Percentiles rank a stretch among this genome's conserved stretches.
phyloP scores from a whole-genome alignment of 495 filamentous ascomycete species.

The Penicillium lividum region DNA sequence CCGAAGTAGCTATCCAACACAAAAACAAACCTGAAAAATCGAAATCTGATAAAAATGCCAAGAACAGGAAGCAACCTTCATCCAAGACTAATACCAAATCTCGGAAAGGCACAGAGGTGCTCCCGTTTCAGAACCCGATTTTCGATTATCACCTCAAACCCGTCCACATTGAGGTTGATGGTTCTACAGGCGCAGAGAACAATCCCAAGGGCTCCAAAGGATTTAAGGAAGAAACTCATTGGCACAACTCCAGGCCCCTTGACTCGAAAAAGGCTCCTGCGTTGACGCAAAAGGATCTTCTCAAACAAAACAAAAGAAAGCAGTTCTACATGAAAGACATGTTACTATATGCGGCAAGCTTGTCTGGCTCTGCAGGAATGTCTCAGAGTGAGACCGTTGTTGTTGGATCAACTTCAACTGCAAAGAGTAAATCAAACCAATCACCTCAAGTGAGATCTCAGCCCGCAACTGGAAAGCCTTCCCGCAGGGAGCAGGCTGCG shows the following conservation, averaged over 20 bases:
- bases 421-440: not conserved
- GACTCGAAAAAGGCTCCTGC: conserved; percentile 33
- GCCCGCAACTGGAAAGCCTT: not conserved
- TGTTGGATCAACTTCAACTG: conserved; percentile 6
- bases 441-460: not conserved
- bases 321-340: conserved; percentile 43
- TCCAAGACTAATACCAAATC: not conserved
- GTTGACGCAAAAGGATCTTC: conserved; percentile 9
- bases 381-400: conserved; percentile 5
- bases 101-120: not conserved
- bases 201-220: conserved; percentile 26
- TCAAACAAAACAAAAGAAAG: conserved; percentile 17
- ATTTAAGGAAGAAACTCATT: conserved; percentile 63
- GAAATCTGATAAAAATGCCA: not conserved
- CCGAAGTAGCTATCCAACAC: not conserved
- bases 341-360: conserved; percentile 66
- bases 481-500: not conserved
- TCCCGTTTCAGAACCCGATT: conserved; percentile 24
- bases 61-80: not conserved
- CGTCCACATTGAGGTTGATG: conserved; percentile 46
- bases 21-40: not conserved
- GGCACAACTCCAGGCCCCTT: conserved; percentile 62
- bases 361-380: conserved; percentile 27
- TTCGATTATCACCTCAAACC: conserved; percentile 59
- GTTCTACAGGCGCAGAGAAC: conserved; percentile 11